A percentile compares a stretch with the other conserved stretches of the same genome.
Conservation (phyloP, 192 early-diverging fungal species). For the Rhizophagus prolifer region DNA sequence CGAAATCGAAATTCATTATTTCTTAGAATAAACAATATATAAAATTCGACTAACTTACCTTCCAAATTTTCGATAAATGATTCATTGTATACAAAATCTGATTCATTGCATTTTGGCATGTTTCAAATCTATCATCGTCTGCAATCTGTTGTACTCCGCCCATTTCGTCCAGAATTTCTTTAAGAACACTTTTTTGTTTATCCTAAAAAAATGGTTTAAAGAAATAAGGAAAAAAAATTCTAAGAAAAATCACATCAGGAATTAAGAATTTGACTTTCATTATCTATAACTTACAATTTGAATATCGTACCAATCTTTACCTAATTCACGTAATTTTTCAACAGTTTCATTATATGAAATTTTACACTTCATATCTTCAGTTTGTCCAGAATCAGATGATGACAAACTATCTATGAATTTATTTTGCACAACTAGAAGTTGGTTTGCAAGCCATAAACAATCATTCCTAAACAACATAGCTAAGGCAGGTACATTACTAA, state of each 20-base stretch:
- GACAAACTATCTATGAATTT: slow-evolving; percentile 34
- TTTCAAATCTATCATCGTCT: slow-evolving; percentile 47
- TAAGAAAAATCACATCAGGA: background rate
- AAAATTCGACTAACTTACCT: slow-evolving; percentile 38
- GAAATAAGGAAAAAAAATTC: background rate
- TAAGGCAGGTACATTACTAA: slow-evolving; percentile 52
- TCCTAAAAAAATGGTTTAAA: slow-evolving; percentile 37
- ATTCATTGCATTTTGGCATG: slow-evolving; percentile 52
- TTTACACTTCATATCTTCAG: background rate
- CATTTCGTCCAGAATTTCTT: slow-evolving; percentile 43
- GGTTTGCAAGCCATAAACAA: slow-evolving; percentile 59
- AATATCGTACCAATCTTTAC: slow-evolving; percentile 51
- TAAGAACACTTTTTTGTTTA: slow-evolving; percentile 53
- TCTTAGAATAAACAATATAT: background rate
- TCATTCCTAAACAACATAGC: slow-evolving; percentile 70
- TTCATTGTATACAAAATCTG: slow-evolving; percentile 48
- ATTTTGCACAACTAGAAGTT: slow-evolving; percentile 43
- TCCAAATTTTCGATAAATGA: slow-evolving; percentile 53
- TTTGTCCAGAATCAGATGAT: background rate
- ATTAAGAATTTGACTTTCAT: background rate
- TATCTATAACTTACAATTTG: slow-evolving; percentile 51
- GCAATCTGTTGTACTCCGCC: slow-evolving; percentile 37
- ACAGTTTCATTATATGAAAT: slow-evolving; percentile 56
- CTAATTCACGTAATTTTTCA: slow-evolving; percentile 47
- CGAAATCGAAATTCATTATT: no score